phyloP scores from a whole-genome alignment of 2,329 filamentous ascomycete species.

The Byssochlamys sp. region DNA sequence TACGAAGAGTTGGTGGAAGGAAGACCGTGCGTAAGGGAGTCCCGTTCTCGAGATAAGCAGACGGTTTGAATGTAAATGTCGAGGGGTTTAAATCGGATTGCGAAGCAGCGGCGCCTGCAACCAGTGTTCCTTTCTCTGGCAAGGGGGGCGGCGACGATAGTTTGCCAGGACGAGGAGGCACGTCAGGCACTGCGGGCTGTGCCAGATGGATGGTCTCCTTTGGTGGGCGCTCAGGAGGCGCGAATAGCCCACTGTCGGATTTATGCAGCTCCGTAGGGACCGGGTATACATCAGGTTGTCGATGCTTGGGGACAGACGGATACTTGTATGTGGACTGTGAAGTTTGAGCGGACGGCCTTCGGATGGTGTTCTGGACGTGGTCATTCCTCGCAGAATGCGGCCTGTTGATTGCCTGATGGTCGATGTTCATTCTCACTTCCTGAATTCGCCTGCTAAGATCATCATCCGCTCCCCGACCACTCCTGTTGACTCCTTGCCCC shows the following conservation, averaged over 20 bases:
- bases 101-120: constrained; percentile 10
- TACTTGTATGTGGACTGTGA: constrained; percentile 30
- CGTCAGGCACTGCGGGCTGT: constrained; percentile 7
- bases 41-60: constrained; percentile 82
- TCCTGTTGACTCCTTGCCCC: constrained; percentile 36
- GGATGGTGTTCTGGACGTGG: constrained; percentile 3
- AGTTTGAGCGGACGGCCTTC: constrained; percentile 7
- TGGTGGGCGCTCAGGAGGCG: constrained; percentile 31
- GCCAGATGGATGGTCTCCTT: constrained; percentile 19
- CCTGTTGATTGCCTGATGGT: constrained; percentile 9
- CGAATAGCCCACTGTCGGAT: constrained; percentile 10
- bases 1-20: constrained; percentile 65
- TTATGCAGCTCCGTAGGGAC: constrained; percentile 11
- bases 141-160: constrained; percentile 12
- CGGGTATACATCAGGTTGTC: constrained; percentile 15
- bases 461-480: constrained; percentile 26
- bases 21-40: constrained; percentile 79
- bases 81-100: constrained; percentile 27
- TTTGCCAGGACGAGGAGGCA: constrained; percentile 21
- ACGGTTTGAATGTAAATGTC: constrained; percentile 70
- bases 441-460: constrained; percentile 46
- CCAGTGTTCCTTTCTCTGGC: constrained; percentile 17
- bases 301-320: constrained; percentile 33
- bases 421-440: constrained; percentile 37
- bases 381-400: constrained; percentile 3